Conservation (phyloP, 345 rosid species). For the Erucastrum elatum region DNA sequence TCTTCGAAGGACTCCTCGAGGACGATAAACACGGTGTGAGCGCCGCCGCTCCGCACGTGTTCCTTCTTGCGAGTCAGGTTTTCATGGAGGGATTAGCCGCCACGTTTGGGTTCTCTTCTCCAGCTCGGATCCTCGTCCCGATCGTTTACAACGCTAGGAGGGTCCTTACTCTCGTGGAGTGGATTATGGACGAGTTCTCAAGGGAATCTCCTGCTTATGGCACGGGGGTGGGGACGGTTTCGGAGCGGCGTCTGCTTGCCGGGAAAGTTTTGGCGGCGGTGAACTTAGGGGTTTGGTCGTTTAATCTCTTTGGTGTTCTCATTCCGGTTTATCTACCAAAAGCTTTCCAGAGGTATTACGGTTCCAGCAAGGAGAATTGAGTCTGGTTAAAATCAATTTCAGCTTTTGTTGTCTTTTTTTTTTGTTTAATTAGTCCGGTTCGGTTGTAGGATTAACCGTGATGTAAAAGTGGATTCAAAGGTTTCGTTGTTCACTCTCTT, state of each 20-base stretch:
- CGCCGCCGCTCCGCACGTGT: slow-evolving; percentile 82
- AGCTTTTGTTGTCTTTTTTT: background rate
- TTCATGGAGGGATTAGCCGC: slow-evolving; percentile 85
- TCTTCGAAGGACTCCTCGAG: slow-evolving; percentile 68
- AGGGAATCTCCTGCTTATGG: slow-evolving; percentile 33
- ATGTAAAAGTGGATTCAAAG: background rate
- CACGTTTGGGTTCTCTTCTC: slow-evolving; percentile 61
- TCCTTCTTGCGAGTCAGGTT: slow-evolving; percentile 71
- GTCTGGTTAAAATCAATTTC: slow-evolving; percentile 12
- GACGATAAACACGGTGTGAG: slow-evolving; percentile 69
- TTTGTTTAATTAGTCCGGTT: background rate
- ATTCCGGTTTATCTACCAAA: slow-evolving; percentile 79
- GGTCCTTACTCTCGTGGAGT: slow-evolving; percentile 59
- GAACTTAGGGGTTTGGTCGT: slow-evolving; percentile 79
- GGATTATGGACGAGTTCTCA: slow-evolving; percentile 57
- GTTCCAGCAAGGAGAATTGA: slow-evolving; percentile 36
- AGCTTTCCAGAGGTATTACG: slow-evolving; percentile 71
- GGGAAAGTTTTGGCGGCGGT: slow-evolving; percentile 70
- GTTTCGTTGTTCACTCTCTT: background rate
- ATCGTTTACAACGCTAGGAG: slow-evolving; percentile 73
- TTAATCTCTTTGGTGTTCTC: slow-evolving; percentile 81
- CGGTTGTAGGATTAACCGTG: background rate
- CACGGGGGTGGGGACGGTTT: slow-evolving; percentile 28
- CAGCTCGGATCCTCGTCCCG: slow-evolving; percentile 74
- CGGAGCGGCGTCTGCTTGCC: slow-evolving; percentile 47